Evolutionary conservation across 768 basidiomycete species (phyloP).

Genomic region (Hygrocybe coccinea): DNA sequence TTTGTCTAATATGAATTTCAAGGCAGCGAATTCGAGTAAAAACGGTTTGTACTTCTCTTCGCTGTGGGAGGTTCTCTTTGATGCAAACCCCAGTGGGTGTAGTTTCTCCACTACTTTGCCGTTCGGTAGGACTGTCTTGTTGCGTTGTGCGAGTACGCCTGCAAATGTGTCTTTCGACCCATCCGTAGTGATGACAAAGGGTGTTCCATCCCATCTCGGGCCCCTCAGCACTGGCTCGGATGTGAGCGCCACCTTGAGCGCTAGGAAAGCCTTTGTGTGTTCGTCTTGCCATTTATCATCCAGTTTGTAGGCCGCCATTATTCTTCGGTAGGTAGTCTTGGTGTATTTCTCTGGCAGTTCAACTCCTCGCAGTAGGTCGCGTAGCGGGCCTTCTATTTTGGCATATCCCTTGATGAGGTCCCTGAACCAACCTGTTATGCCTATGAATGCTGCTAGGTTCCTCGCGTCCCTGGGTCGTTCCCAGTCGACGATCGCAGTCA

Average conservation of each 20-base stretch:
- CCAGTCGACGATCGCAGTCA: slow-evolving; percentile 37
- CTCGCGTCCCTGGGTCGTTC: slow-evolving; percentile 22
- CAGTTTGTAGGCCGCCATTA: slow-evolving; percentile 18
- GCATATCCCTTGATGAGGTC: slow-evolving; percentile 34
- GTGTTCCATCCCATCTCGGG: slow-evolving; percentile 25
- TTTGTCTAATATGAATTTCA: slow-evolving; percentile 33
- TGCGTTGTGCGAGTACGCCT: slow-evolving; percentile 26
- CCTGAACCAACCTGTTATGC: slow-evolving; percentile 34
- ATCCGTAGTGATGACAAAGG: slow-evolving; percentile 37
- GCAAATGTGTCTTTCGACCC: slow-evolving; percentile 34
- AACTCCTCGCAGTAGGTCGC: slow-evolving; percentile 22
- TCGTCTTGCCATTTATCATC: slow-evolving; percentile 11
- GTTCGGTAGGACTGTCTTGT: slow-evolving; percentile 15
- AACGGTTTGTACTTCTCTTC: slow-evolving; percentile 34
- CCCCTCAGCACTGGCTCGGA: slow-evolving; percentile 21
- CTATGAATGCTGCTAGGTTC: slow-evolving; percentile 31
- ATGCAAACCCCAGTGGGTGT: slow-evolving; percentile 29
- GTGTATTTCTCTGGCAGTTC: slow-evolving; percentile 15
- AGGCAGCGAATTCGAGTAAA: slow-evolving; percentile 33
- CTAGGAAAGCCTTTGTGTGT: neutral
- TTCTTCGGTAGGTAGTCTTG: slow-evolving; percentile 7
- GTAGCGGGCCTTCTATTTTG: slow-evolving; percentile 26
- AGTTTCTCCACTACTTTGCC: slow-evolving; percentile 14
- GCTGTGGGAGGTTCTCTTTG: slow-evolving; percentile 29
- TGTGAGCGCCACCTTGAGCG: neutral